Percentiles rank a stretch among this genome's conserved stretches.
Evolutionary conservation across 495 filamentous ascomycete genomes (phyloP).

Genomic region (Annulohypoxylon moriforme): DNA sequence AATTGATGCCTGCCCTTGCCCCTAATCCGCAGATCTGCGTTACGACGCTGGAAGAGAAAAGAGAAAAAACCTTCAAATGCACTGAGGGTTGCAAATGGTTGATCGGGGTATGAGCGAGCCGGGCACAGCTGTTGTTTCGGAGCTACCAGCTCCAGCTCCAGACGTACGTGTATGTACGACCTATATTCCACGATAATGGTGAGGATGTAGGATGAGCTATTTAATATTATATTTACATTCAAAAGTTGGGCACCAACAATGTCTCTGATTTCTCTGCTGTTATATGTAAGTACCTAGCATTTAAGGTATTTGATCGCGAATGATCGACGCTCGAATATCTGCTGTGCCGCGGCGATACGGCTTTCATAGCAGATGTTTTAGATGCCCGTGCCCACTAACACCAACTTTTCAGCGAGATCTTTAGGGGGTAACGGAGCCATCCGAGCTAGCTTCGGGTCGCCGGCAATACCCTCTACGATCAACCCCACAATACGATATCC

Average conservation of each 20-base stretch:
- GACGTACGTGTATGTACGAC: neutral
- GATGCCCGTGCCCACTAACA: neutral
- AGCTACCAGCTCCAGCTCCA: constrained; percentile 10
- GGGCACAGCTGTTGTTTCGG: constrained; percentile 12
- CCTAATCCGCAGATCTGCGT: constrained; percentile 21
- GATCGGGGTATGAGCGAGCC: constrained; percentile 13
- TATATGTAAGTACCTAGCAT: too few relatives aligned
- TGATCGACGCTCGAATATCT: neutral
- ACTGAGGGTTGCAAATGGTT: constrained; percentile 21
- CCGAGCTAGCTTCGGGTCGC: constrained; percentile 32
- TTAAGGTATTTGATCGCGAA: neutral
- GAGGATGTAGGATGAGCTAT: neutral
- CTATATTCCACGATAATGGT: neutral
- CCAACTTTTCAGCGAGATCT: neutral
- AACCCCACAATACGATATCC: constrained; percentile 31
- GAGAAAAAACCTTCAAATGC: constrained; percentile 1
- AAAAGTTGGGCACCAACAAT: constrained; percentile 4
- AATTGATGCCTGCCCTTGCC: constrained; percentile 10
- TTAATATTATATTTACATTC: neutral
- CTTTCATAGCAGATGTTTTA: neutral
- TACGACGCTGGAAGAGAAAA: constrained; percentile 24
- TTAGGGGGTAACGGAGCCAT: constrained; percentile 5
- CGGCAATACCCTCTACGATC: constrained; percentile 29
- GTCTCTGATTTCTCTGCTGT: neutral
- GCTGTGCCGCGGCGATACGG: constrained; percentile 12